These are phyloP conservation scores for Cladophialophora carrionii DNA, from an alignment of 2,329 filamentous ascomycete genomes.

Conservation along the genomic window DNA sequence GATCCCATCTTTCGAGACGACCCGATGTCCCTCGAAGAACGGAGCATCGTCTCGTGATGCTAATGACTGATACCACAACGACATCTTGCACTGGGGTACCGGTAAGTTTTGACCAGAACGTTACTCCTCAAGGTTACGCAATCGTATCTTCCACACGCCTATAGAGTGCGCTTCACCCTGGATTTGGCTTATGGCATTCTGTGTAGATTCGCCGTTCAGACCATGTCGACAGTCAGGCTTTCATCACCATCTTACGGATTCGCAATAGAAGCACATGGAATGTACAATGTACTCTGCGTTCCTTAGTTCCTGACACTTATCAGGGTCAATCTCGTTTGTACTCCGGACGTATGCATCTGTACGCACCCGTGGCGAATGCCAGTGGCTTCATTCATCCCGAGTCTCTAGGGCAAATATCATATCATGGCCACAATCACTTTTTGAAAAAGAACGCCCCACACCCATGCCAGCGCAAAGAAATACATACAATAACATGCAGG, in stretches of 20 bases:
- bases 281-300: background rate
- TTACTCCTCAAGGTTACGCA: too few species aligned
- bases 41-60: too few species aligned
- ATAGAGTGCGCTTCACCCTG: too few species aligned
- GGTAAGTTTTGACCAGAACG: too few species aligned
- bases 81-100: too few species aligned
- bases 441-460: background rate
- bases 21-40: too few species aligned
- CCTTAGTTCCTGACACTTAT: background rate
- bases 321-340: background rate
- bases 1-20: too few species aligned
- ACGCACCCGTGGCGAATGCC: background rate
- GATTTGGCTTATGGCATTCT: too few species aligned
- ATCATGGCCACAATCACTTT: conserved; percentile 14
- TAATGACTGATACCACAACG: too few species aligned
- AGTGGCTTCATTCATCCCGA: background rate
- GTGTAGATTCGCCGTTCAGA: too few species aligned
- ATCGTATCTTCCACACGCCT: too few species aligned
- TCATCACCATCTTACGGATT: background rate
- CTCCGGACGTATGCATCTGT: background rate
- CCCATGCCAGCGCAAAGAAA: conserved; percentile 1
- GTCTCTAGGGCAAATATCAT: background rate
- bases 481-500: background rate
- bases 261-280: background rate
- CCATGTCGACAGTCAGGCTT: too few species aligned